Conservation (phyloP, 139 green algal genomes). For the Raphidocelis subcapitata region DNA sequence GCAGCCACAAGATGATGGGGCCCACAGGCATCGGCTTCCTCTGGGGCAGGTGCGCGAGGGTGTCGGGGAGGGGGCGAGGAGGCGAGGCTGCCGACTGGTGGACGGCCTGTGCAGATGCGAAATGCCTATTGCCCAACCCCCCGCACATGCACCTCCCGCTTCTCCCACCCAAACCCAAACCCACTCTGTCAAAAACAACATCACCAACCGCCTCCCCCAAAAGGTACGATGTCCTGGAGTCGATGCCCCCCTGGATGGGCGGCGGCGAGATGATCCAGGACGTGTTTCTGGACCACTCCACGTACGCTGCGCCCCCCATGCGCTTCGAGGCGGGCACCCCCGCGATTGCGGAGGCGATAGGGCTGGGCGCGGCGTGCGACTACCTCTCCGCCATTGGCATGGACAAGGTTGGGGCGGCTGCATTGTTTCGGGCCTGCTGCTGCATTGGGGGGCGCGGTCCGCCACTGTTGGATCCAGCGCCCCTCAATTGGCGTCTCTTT, state of each 20-base stretch:
- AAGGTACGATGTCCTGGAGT: conserved; percentile 75
- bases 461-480: too few relatives aligned
- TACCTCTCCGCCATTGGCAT: conserved; percentile 57
- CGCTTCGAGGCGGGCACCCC: conserved; percentile 98
- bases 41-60: conserved; percentile 74
- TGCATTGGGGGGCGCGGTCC: too few relatives aligned
- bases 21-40: conserved; percentile 98
- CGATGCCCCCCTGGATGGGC: conserved; percentile 95
- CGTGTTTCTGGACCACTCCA: conserved; percentile 91
- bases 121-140: too few relatives aligned
- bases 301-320: conserved; percentile 86
- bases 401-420: conserved; percentile 50
- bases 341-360: conserved; percentile 87
- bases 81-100: not conserved
- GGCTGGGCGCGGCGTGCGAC: conserved; percentile 50
- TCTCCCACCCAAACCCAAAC: too few relatives aligned
- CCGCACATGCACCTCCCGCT: too few relatives aligned
- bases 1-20: conserved; percentile 96
- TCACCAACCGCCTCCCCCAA: too few relatives aligned
- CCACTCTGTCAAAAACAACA: too few relatives aligned
- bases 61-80: not conserved
- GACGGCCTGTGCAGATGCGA: not conserved
- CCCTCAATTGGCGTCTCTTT: too few relatives aligned
- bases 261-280: conserved; percentile 99
- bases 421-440: too few relatives aligned